phyloP scores from a whole-genome alignment of 345 rosid species.

The Populus simonii region DNA sequence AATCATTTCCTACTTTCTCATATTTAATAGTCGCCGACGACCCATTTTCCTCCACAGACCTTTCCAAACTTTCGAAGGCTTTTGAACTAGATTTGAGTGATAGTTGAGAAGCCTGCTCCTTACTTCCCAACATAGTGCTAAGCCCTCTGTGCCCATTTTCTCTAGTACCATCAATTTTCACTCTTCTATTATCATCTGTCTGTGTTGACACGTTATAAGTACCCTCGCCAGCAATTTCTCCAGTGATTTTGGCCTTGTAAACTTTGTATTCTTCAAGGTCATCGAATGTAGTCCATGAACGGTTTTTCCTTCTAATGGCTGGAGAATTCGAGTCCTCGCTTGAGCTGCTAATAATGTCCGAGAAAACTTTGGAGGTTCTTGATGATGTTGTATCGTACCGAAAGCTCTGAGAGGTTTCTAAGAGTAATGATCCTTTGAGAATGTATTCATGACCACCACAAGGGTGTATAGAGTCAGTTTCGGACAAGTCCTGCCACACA shows the following conservation, averaged over 20 bases:
- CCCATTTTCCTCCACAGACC: background rate
- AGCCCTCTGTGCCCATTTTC: background rate
- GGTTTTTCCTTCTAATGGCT: conserved; percentile 9
- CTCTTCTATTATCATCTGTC: background rate
- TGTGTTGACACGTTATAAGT: background rate
- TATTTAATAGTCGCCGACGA: background rate
- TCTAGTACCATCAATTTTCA: background rate
- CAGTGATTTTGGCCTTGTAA: conserved; percentile 25
- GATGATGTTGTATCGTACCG: conserved; percentile 27
- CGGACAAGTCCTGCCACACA: conserved; percentile 23
- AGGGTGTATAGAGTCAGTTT: conserved; percentile 14
- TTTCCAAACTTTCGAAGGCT: background rate
- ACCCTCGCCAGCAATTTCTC: conserved; percentile 8
- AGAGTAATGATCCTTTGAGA: conserved; percentile 24
- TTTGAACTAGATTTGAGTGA: background rate
- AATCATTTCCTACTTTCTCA: background rate
- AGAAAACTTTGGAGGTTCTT: conserved; percentile 23
- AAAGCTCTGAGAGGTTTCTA: conserved; percentile 5
- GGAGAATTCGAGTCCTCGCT: conserved; percentile 28
- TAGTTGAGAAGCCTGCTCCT: conserved; percentile 20
- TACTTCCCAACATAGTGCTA: background rate
- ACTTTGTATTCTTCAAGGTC: conserved; percentile 18
- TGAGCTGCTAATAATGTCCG: conserved; percentile 23
- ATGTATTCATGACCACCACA: conserved; percentile 21
- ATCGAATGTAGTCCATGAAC: conserved; percentile 18